Conservation (phyloP, 306 rosid species). For the Dryas drummondii region DNA sequence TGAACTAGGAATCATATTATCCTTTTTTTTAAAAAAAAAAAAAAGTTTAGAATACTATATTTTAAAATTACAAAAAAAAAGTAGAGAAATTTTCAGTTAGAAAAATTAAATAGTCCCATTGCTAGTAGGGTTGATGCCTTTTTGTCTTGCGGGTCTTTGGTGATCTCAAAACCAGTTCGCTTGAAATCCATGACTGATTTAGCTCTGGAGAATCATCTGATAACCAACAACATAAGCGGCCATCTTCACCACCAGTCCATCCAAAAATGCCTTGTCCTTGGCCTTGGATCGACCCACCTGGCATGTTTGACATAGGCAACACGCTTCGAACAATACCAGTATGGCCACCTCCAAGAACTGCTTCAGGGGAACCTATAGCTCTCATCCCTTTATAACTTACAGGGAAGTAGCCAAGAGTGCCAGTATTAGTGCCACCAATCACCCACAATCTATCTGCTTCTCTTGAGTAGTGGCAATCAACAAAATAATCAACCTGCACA, state of each 20-base stretch:
- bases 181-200: constrained; percentile 76
- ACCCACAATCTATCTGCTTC: constrained; percentile 73
- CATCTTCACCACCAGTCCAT: constrained; percentile 98
- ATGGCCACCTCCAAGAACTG: constrained; percentile 89
- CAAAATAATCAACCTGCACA: constrained; percentile 82
- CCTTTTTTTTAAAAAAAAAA: too few species aligned
- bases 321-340: constrained; percentile 60
- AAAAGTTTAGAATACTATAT: too few species aligned
- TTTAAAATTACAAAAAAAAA: too few species aligned
- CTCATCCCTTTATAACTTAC: constrained; percentile 43
- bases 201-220: constrained; percentile 53
- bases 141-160: constrained; percentile 52
- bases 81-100: too few species aligned
- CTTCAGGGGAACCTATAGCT: constrained; percentile 69
- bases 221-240: constrained; percentile 83
- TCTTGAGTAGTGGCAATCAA: constrained; percentile 74
- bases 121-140: constrained; percentile 73
- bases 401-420: constrained; percentile 79
- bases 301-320: constrained; percentile 55
- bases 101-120: not conserved
- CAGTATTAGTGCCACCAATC: constrained; percentile 76
- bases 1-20: too few species aligned
- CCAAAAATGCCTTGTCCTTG: constrained; percentile 67
- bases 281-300: constrained; percentile 34
- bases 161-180: constrained; percentile 49